Conservation (phyloP, 495 filamentous ascomycete genomes). For the Penicillium alfredii region DNA sequence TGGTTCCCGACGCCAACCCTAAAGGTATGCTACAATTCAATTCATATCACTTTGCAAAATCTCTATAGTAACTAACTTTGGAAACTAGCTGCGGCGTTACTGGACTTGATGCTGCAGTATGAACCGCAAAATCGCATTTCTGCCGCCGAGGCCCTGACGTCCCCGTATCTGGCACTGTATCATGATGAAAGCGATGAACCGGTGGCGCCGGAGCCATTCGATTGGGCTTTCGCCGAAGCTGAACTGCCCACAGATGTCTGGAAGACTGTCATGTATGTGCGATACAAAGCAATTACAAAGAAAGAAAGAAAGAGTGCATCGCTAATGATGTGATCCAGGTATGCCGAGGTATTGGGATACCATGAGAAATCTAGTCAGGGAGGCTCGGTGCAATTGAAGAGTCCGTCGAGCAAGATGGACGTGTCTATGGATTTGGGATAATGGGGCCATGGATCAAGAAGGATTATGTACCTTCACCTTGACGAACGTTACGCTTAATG, state of each 20-base stretch:
- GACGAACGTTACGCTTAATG: no score
- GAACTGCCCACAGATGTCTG: conserved; percentile 87
- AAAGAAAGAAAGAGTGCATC: no score
- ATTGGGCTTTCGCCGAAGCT: conserved; percentile 92
- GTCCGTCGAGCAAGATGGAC: no score
- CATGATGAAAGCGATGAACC: conserved; percentile 92
- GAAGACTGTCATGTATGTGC: conserved; percentile 87
- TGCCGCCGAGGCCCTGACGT: conserved; percentile 68
- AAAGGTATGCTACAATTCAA: conserved; percentile 51
- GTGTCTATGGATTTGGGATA: no score
- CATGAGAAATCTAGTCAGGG: background rate
- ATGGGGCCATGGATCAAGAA: no score
- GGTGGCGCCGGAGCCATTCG: conserved; percentile 81
- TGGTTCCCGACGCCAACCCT: conserved; percentile 85
- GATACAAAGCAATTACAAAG: background rate
- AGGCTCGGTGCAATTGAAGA: no score
- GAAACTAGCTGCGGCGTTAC: conserved; percentile 80
- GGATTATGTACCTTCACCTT: no score
- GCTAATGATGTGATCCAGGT: background rate
- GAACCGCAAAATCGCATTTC: conserved; percentile 77
- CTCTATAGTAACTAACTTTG: background rate
- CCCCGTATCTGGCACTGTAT: conserved; percentile 85
- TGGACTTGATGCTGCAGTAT: conserved; percentile 87
- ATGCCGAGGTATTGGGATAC: background rate
- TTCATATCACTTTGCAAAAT: background rate